Evolutionary conservation across 2,329 filamentous ascomycete genomes (phyloP).

Genomic region (Diaporthe longicolla): DNA sequence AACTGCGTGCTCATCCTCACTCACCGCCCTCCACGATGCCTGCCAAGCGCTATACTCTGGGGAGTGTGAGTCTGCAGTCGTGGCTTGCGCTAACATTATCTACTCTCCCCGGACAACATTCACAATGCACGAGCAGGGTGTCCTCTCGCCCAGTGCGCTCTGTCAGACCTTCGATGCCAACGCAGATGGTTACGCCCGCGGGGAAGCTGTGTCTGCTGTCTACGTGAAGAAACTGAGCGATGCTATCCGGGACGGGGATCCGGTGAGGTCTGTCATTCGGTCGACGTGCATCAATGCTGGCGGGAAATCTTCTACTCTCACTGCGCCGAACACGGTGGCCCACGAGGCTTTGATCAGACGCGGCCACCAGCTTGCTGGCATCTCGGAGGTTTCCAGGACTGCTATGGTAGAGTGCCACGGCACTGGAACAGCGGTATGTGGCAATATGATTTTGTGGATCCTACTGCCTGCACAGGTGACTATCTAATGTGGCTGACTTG

Average conservation of each 20-base stretch:
- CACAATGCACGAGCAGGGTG: conserved; percentile 52
- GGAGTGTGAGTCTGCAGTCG: conserved; percentile 53
- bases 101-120: conserved; percentile 50
- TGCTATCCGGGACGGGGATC: conserved; percentile 63
- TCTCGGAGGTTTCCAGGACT: conserved; percentile 47
- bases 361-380: conserved; percentile 50
- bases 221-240: conserved; percentile 62
- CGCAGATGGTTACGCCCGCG: conserved; percentile 66
- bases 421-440: conserved; percentile 49
- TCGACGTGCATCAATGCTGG: conserved; percentile 57
- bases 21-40: conserved; percentile 53
- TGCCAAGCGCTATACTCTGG: conserved; percentile 47
- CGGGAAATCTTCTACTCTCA: conserved; percentile 58
- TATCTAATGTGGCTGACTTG: background rate
- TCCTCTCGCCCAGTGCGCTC: conserved; percentile 53
- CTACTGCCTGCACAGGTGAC: too few relatives aligned
- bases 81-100: conserved; percentile 55
- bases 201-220: conserved; percentile 62
- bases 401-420: conserved; percentile 54
- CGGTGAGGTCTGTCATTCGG: conserved; percentile 57
- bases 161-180: conserved; percentile 57
- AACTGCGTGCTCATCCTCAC: conserved; percentile 57
- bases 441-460: background rate
- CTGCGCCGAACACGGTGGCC: conserved; percentile 53
- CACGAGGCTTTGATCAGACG: conserved; percentile 53